Base-by-base conservation (phyloP, 2,329 filamentous ascomycete genomes). In the Paraphaeosphaeria sporulosa region DNA sequence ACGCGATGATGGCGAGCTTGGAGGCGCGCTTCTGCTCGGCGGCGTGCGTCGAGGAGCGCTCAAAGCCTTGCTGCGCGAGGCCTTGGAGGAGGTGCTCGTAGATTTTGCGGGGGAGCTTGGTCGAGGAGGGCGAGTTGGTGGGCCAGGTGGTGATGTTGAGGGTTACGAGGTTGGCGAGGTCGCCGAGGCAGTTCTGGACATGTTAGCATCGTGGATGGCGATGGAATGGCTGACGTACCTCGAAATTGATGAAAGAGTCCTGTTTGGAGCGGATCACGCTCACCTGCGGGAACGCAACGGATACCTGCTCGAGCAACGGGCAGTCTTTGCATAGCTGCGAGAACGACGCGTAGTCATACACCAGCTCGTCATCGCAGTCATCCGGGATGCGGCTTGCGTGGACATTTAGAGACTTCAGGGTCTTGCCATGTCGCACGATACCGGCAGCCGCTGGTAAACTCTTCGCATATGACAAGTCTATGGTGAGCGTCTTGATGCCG, bases 121-220 rank as follows among this genome's bases (percentile, higher is more conserved):
- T 71, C 47, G 78, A 75, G 3, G 74, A 78, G 1, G 79, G 79
- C 42, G 71, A 75, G 62, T 80, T 82, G 23, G 66, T 81, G 5
- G 82, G 82, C 79, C 82, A 84, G 4, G 79, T 82, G 0, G 80
- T 81, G 62, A 84, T 80, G 60, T 84, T 81, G 19, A 84, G 69
- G 0, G 82, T 83, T 4, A 80, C 73, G 9, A 84, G 71, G 34
- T 79, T 67, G 10, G 71, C 68, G 13, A 84, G 69, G 19, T 78
- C 71, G 23, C 72, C 73, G 1, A 79, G 63, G 44, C 75, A 79
- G 46, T 71, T 75, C 72, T 78, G 54, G 51, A 56, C 55, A 25
- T 43, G 61, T 67, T 61, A 65, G 61, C 59, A 42, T 49, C 0
- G 5, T 4, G 4, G 49, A 27, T 50, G n/a, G n/a, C n/a, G n/a